phyloP scores from a whole-genome alignment of 1,284 basidiomycete species.

The Grifola frondosa region DNA sequence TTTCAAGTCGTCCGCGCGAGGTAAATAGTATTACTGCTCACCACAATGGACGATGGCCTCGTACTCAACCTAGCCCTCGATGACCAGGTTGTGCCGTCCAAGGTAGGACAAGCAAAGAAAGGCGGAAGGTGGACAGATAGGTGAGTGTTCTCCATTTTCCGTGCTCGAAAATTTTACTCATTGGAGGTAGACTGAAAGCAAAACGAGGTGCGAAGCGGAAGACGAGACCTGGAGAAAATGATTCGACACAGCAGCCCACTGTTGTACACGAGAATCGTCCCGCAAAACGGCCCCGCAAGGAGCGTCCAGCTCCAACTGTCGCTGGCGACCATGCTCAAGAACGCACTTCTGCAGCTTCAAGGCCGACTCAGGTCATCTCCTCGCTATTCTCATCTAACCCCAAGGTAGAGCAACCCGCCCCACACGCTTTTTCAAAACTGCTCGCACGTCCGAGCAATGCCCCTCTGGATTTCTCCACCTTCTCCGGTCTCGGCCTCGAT shows the following conservation, averaged over 20 bases:
- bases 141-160: constrained; percentile 38
- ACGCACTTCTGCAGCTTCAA: constrained; percentile 26
- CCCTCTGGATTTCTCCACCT: constrained; percentile 76
- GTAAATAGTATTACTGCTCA: no score
- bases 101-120: constrained; percentile 45
- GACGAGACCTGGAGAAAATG: constrained; percentile 34
- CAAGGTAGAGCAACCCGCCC: constrained; percentile 48
- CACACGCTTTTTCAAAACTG: constrained; percentile 27
- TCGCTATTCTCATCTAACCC: constrained; percentile 89
- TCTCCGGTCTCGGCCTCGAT: constrained; percentile 77
- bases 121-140: constrained; percentile 86
- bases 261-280: constrained; percentile 31
- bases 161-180: constrained; percentile 7
- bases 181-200: constrained; percentile 56
- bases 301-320: constrained; percentile 22
- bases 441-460: constrained; percentile 76
- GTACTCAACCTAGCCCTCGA: constrained; percentile 64
- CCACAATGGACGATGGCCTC: constrained; percentile 66
- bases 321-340: constrained; percentile 18
- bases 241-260: neutral
- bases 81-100: constrained; percentile 31
- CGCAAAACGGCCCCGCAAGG: constrained; percentile 51
- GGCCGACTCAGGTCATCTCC: constrained; percentile 77
- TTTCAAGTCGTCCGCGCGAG: no score
- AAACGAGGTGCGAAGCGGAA: constrained; percentile 70